These are phyloP conservation scores for Auriscalpium microsporum DNA, from an alignment of 768 basidiomycete genomes.

Conservation along the genomic window DNA sequence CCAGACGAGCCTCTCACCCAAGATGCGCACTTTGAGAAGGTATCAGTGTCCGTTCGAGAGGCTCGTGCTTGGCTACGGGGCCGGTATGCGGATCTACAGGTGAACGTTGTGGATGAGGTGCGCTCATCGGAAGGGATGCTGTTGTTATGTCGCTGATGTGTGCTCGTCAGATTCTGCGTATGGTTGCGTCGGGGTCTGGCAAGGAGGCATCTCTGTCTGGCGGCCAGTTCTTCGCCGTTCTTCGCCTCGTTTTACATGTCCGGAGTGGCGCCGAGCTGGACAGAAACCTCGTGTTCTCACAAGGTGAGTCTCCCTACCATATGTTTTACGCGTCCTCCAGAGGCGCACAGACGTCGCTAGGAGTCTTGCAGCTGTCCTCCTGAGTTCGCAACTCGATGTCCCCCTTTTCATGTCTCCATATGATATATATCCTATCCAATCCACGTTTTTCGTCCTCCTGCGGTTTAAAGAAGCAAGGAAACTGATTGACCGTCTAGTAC, in stretches of 20 bases:
- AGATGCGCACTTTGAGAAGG: constrained; percentile 47
- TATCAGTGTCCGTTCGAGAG: constrained; percentile 52
- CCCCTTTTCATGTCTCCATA: too few species aligned
- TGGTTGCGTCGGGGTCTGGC: constrained; percentile 51
- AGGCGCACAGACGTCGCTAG: too few species aligned
- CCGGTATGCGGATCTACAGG: constrained; percentile 48
- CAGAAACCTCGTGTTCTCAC: constrained; percentile 60
- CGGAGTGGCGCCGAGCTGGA: constrained; percentile 54
- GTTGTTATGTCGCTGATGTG: neutral
- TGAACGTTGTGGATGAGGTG: constrained; percentile 51
- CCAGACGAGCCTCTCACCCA: constrained; percentile 17
- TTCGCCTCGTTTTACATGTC: constrained; percentile 59
- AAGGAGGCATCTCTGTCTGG: constrained; percentile 48
- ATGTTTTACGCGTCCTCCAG: neutral
- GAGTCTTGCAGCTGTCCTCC: too few species aligned
- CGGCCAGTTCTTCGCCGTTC: constrained; percentile 70
- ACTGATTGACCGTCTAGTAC: neutral
- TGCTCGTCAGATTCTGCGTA: constrained; percentile 45
- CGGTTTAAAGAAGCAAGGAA: too few species aligned
- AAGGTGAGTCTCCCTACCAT: constrained; percentile 41
- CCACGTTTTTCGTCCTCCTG: too few species aligned
- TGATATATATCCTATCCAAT: too few species aligned
- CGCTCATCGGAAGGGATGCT: constrained; percentile 15
- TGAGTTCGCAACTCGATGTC: too few species aligned
- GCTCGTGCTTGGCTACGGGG: constrained; percentile 71